Conservation (phyloP, 371 early-diverging fungal species). For the Mucor mucedo region DNA sequence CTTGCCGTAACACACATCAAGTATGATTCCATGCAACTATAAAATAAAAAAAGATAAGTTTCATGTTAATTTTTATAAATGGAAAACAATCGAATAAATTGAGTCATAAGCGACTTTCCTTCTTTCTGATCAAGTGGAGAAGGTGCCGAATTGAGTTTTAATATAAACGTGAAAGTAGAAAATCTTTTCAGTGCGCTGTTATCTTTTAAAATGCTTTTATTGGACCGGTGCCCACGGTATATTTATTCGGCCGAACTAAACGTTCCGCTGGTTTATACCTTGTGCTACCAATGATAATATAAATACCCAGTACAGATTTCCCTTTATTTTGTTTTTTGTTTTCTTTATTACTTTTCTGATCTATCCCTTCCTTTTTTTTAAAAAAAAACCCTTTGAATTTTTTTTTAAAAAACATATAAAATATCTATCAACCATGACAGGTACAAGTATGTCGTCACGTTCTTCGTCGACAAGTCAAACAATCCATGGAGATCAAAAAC, state of each 20-base stretch:
- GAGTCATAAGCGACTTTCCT: constrained; percentile 10
- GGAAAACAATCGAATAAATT: neutral
- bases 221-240: constrained; percentile 13
- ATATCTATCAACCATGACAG: constrained; percentile 13
- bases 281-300: constrained; percentile 11
- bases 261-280: constrained; percentile 6
- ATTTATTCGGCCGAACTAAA: constrained; percentile 12
- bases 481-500: constrained; percentile 16
- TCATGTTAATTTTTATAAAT: no score
- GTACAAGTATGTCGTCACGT: constrained; percentile 25
- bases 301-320: constrained; percentile 1
- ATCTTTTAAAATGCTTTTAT: neutral
- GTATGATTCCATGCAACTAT: neutral
- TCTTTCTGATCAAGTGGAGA: neutral
- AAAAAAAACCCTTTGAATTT: neutral
- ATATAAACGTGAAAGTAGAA: constrained; percentile 16
- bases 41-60: neutral
- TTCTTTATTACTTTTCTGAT: neutral
- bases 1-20: neutral
- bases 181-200: neutral
- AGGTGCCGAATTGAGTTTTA: constrained; percentile 21
- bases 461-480: constrained; percentile 34
- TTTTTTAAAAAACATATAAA: neutral
- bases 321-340: neutral
- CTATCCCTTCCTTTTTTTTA: neutral